A percentile compares a stretch with the other conserved stretches of the same genome.
Conservation (phyloP, 345 rosid species). For the Salix exigua region DNA sequence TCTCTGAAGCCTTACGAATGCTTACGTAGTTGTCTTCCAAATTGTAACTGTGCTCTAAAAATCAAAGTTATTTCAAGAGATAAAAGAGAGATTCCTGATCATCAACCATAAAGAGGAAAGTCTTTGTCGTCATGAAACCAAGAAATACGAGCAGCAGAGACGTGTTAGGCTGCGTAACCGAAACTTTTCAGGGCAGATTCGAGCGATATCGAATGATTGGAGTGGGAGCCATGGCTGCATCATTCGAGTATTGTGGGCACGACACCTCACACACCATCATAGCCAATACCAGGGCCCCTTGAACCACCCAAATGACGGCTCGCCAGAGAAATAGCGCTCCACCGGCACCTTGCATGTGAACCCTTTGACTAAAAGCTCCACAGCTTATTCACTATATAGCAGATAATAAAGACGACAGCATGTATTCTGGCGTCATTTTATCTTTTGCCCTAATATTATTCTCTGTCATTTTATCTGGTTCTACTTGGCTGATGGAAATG, state of each 20-base stretch:
- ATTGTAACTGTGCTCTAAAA: neutral
- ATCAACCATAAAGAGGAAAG: neutral
- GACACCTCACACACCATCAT: neutral
- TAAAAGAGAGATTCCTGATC: neutral
- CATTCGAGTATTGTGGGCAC: neutral
- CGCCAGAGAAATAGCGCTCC: neutral
- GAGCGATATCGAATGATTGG: neutral
- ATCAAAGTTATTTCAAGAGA: neutral
- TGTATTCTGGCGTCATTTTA: too few relatives aligned
- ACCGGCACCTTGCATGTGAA: neutral
- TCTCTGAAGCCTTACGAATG: neutral
- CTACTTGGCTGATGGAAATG: too few relatives aligned
- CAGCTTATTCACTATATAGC: neutral
- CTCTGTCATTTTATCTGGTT: too few relatives aligned
- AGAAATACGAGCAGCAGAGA: neutral
- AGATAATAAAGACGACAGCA: too few relatives aligned
- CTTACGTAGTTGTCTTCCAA: neutral
- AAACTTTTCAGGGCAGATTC: neutral
- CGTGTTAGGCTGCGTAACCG: neutral
- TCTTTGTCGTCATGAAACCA: neutral
- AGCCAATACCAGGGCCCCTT: neutral
- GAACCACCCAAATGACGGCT: neutral
- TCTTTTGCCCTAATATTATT: neutral
- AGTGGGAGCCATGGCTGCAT: neutral
- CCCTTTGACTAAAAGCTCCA: neutral